Percentiles rank a stretch among this genome's conserved stretches.
Evolutionary conservation across 495 filamentous ascomycete species (phyloP).

Genomic region (Trypethelium eluteriae): DNA sequence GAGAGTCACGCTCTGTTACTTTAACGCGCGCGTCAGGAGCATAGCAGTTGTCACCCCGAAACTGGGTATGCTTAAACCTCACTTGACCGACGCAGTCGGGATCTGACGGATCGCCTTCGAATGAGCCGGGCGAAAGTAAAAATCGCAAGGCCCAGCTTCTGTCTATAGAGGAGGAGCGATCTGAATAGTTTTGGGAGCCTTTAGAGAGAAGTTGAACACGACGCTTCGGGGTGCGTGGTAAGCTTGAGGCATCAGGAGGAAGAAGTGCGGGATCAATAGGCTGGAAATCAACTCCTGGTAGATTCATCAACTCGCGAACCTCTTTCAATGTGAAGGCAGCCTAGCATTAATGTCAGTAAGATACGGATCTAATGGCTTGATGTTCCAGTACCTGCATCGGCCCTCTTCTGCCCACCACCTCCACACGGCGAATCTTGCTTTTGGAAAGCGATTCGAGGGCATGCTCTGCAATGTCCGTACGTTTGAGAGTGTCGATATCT

Average conservation of each 20-base stretch:
- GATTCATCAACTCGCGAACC: constrained; percentile 71
- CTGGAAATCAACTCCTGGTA: constrained; percentile 65
- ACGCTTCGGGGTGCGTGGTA: constrained; percentile 67
- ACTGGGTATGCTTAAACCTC: constrained; percentile 55
- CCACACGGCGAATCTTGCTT: constrained; percentile 71
- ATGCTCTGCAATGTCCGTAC: constrained; percentile 80
- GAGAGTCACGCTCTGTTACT: constrained; percentile 34
- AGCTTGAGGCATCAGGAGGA: constrained; percentile 45
- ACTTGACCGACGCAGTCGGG: constrained; percentile 47
- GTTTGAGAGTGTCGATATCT: constrained; percentile 59
- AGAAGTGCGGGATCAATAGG: constrained; percentile 54
- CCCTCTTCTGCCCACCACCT: constrained; percentile 77
- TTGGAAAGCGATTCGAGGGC: constrained; percentile 65
- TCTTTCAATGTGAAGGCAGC: constrained; percentile 94
- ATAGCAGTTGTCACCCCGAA: constrained; percentile 43
- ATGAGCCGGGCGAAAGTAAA: constrained; percentile 64
- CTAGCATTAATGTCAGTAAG: constrained; percentile 34
- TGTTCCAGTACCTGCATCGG: constrained; percentile 58
- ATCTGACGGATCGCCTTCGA: constrained; percentile 42
- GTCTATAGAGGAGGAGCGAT: constrained; percentile 29
- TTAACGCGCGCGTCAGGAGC: constrained; percentile 30
- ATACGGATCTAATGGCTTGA: constrained; percentile 26
- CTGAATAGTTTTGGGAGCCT: constrained; percentile 49
- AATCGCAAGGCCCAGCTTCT: constrained; percentile 82
- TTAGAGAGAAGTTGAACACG: constrained; percentile 73